Conservation (phyloP, 768 basidiomycete species). For the Boletus sp. region DNA sequence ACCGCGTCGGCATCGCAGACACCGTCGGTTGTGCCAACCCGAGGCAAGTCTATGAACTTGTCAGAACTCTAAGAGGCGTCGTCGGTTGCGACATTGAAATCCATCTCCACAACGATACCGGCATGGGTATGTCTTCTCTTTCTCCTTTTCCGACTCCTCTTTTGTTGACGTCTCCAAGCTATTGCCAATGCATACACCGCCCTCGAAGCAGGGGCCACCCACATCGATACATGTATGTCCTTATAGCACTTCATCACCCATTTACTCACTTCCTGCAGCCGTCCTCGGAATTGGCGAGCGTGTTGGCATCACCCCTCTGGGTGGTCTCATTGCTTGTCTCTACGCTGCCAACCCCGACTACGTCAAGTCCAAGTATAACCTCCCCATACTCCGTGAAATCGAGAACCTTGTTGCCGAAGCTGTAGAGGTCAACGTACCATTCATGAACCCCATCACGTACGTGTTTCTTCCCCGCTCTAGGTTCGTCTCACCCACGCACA, state of each 20-base stretch:
- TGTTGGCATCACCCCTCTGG: slow-evolving; percentile 97
- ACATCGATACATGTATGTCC: slow-evolving; percentile 90
- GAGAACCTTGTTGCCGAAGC: slow-evolving; percentile 99
- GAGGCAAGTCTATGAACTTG: slow-evolving; percentile 96
- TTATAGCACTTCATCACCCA: background rate
- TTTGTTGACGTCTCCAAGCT: slow-evolving; percentile 42
- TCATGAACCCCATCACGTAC: slow-evolving; percentile 94
- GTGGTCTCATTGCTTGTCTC: slow-evolving; percentile 94
- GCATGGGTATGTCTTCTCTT: slow-evolving; percentile 62
- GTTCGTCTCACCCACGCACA: background rate
- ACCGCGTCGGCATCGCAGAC: slow-evolving; percentile 98
- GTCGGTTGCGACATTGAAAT: slow-evolving; percentile 97
- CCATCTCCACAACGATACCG: slow-evolving; percentile 98
- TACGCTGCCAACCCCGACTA: slow-evolving; percentile 98
- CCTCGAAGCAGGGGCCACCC: slow-evolving; percentile 97
- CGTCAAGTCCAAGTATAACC: slow-evolving; percentile 99
- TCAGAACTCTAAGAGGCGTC: slow-evolving; percentile 92
- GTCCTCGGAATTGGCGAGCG: slow-evolving; percentile 98
- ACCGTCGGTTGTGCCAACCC: slow-evolving; percentile 99
- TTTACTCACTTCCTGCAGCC: slow-evolving; percentile 41
- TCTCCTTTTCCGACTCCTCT: background rate
- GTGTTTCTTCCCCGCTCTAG: background rate
- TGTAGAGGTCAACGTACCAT: slow-evolving; percentile 96
- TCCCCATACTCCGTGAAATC: slow-evolving; percentile 94
- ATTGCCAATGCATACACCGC: slow-evolving; percentile 99